Evolutionary conservation across 345 rosid species (phyloP).

Genomic region (Aquilaria sinensis): DNA sequence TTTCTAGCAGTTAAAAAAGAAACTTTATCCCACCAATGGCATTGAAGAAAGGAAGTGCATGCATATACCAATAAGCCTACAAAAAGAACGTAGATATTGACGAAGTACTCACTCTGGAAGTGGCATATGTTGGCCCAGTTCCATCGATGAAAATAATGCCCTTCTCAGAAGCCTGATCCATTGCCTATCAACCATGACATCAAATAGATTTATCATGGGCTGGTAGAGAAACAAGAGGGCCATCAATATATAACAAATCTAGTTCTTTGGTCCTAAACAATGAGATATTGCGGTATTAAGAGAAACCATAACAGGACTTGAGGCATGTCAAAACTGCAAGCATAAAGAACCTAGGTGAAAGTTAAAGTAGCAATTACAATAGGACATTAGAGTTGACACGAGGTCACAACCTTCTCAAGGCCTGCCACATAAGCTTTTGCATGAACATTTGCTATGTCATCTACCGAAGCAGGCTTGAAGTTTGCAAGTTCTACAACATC

Average conservation of each 20-base stretch:
- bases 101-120: constrained; percentile 53
- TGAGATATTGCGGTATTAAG: neutral
- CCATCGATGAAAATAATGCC: constrained; percentile 79
- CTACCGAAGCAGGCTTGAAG: constrained; percentile 69
- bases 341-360: too few species aligned
- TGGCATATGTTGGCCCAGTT: constrained; percentile 93
- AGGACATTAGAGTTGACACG: neutral
- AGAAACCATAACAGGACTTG: neutral
- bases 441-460: constrained; percentile 73
- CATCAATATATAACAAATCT: too few species aligned
- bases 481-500: constrained; percentile 58
- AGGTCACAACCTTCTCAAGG: constrained; percentile 65
- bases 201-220: too few species aligned
- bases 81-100: constrained; percentile 7
- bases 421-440: constrained; percentile 71
- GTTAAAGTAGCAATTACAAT: neutral
- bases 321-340: too few species aligned
- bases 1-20: neutral
- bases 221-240: too few species aligned
- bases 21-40: neutral
- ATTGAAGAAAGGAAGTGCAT: neutral
- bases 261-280: too few species aligned
- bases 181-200: constrained; percentile 43
- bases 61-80: constrained; percentile 10
- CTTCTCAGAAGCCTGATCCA: constrained; percentile 61